These are phyloP conservation scores for Arthrobotrys sinensis DNA, from an alignment of 2,329 filamentous ascomycete species.

Conservation along the genomic window DNA sequence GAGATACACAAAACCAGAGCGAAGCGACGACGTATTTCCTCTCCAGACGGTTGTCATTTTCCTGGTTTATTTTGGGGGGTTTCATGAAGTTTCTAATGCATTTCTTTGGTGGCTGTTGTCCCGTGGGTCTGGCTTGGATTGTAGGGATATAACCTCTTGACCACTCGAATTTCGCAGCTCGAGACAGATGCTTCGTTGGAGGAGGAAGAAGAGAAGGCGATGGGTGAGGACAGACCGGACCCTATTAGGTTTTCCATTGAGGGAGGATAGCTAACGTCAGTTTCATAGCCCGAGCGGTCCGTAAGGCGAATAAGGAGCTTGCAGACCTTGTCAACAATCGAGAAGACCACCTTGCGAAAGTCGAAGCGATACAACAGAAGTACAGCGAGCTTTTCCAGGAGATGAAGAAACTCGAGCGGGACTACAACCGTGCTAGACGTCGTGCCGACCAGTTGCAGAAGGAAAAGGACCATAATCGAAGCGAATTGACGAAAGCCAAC, in stretches of 20 bases:
- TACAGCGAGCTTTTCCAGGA: slow-evolving; percentile 92
- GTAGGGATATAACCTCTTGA: slow-evolving; percentile 78
- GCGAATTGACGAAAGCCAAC: slow-evolving; percentile 89
- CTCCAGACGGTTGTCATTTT: slow-evolving; percentile 17
- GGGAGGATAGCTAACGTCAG: slow-evolving; percentile 15
- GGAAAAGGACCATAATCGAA: slow-evolving; percentile 90
- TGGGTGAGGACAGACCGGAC: slow-evolving; percentile 74
- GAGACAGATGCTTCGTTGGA: slow-evolving; percentile 94
- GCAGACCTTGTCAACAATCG: slow-evolving; percentile 87
- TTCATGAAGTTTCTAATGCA: slow-evolving; percentile 43
- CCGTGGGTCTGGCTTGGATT: slow-evolving; percentile 30
- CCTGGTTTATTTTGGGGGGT: slow-evolving; percentile 33
- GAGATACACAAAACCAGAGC: slow-evolving; percentile 33
- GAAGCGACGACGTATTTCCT: slow-evolving; percentile 29
- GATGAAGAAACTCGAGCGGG: slow-evolving; percentile 95
- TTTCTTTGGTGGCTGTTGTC: slow-evolving; percentile 38
- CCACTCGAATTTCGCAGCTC: slow-evolving; percentile 93
- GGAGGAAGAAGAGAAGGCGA: slow-evolving; percentile 95
- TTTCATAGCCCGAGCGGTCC: slow-evolving; percentile 72
- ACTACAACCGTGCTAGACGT: slow-evolving; percentile 96
- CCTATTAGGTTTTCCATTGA: neutral
- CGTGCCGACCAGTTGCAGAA: slow-evolving; percentile 94
- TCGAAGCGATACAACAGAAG: slow-evolving; percentile 89
- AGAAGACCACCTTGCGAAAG: slow-evolving; percentile 91
- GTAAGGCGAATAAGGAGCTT: slow-evolving; percentile 91